Evolutionary conservation across 1,139 yeast species (phyloP), one percentile per base, ranked within the genome.

Genomic region (Geotrichum macrosporum): DNA sequence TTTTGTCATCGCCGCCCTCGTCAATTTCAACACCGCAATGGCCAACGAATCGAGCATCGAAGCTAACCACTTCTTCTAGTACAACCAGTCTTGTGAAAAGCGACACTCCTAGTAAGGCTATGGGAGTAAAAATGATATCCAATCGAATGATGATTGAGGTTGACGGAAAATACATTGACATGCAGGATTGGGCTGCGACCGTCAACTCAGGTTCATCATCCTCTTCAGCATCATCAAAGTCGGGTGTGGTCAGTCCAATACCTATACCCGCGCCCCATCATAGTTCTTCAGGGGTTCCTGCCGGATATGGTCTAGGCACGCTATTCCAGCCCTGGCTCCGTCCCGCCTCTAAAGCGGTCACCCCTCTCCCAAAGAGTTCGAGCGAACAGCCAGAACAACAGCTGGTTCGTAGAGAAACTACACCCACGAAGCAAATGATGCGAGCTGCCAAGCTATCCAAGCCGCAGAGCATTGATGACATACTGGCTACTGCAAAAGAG

Each of bases 101-200:
- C 31, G 38, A 32, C 10, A 16, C 31, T 15, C 34, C 35, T 15
- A 30, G 33, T 3, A 40, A 42, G 5, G 48, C 55, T 3, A 46
- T 62, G 24, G 56, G 62, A 21, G 65, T 63, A n/a, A 56, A 57
- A 37, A 60, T 57, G 58, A 50, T 62, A 34, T 56, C 54, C 46
- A 57, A 58, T 45, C 56, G 66, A 10, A 56, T 64, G 58, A 61
- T 62, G 63, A 64, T 63, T 24, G 48, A 55, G 35, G 59, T 59
- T 4, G 57, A 55, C n/a, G 54, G 53, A 10, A 49, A 53, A 15
- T 57, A 41, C 46, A 55, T 59, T 21, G 67, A 64, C 49, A 62
- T 64, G 66, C 66, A 64, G 48, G 63, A 61, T 3, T 62, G 66
- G 66, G 56, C 62, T 22, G 56, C 56, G 21, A 51, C 39, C 29